phyloP scores from a whole-genome alignment of 371 early-diverging fungal genomes.

The Mucor saturninus region DNA sequence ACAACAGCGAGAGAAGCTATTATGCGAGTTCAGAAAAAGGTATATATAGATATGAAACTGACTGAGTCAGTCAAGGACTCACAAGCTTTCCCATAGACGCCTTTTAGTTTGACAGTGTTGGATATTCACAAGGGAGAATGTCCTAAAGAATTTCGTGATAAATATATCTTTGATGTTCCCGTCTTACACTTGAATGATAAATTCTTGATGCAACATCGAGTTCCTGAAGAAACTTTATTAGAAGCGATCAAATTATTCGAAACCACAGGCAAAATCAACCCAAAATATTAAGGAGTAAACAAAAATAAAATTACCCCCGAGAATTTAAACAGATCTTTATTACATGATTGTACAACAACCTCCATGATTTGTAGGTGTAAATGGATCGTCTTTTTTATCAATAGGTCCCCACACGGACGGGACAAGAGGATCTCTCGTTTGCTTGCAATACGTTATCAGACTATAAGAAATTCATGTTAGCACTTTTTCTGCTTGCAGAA shows the following conservation, averaged over 20 bases:
- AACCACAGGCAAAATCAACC: constrained; percentile 36
- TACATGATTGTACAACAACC: constrained; percentile 41
- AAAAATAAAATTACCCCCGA: background rate
- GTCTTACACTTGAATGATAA: constrained; percentile 54
- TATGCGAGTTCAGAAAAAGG: constrained; percentile 51
- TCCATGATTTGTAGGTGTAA: constrained; percentile 48
- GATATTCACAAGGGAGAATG: constrained; percentile 55
- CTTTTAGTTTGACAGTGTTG: constrained; percentile 43
- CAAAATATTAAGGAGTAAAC: constrained; percentile 15
- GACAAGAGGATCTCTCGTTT: constrained; percentile 67
- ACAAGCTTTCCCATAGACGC: constrained; percentile 25
- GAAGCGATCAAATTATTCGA: constrained; percentile 43
- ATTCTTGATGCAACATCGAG: constrained; percentile 53
- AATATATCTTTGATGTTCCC: constrained; percentile 57
- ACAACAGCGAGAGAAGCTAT: constrained; percentile 50
- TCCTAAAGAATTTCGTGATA: constrained; percentile 52
- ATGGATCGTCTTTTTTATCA: constrained; percentile 81
- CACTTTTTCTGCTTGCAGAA: constrained; percentile 11
- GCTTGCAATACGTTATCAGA: constrained; percentile 58
- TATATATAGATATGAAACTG: constrained; percentile 9
- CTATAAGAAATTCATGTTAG: constrained; percentile 22
- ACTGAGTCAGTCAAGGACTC: background rate
- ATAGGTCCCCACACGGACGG: constrained; percentile 81
- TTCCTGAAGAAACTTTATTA: constrained; percentile 45
- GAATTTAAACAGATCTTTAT: constrained; percentile 4